Evolutionary conservation across 805 yeast genomes (phyloP).

Genomic region (Metschnikowia lochheadii): DNA sequence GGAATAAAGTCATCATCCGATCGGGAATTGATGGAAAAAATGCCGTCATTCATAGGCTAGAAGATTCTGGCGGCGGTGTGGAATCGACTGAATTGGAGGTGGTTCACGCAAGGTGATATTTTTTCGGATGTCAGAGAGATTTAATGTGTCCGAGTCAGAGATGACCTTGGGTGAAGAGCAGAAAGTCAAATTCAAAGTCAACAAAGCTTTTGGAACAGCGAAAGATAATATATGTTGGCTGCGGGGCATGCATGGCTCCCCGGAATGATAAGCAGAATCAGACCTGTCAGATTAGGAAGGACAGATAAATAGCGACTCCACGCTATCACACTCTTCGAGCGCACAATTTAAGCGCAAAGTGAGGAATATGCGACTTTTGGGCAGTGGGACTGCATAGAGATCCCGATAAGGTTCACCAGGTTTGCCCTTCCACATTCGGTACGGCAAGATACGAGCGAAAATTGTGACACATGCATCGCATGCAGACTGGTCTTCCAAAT

Average conservation of each 20-base stretch:
- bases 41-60: conserved; percentile 5
- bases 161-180: background rate
- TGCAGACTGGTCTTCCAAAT: background rate
- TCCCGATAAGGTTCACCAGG: background rate
- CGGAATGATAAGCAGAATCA: background rate
- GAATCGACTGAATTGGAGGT: background rate
- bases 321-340: background rate
- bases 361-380: background rate
- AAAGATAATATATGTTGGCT: background rate
- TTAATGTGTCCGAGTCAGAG: background rate
- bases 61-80: background rate
- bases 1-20: conserved; percentile 18
- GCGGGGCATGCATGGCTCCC: background rate
- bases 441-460: background rate
- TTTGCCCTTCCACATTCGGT: conserved; percentile 2
- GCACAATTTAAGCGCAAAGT: background rate
- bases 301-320: background rate
- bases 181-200: background rate
- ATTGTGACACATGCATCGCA: background rate
- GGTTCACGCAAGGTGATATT: background rate
- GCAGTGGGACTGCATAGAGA: background rate
- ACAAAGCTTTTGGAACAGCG: background rate
- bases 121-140: background rate
- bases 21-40: conserved; percentile 11
- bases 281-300: background rate